phyloP scores from a whole-genome alignment of 139 green algal species.

The Coelastrella sp. region DNA sequence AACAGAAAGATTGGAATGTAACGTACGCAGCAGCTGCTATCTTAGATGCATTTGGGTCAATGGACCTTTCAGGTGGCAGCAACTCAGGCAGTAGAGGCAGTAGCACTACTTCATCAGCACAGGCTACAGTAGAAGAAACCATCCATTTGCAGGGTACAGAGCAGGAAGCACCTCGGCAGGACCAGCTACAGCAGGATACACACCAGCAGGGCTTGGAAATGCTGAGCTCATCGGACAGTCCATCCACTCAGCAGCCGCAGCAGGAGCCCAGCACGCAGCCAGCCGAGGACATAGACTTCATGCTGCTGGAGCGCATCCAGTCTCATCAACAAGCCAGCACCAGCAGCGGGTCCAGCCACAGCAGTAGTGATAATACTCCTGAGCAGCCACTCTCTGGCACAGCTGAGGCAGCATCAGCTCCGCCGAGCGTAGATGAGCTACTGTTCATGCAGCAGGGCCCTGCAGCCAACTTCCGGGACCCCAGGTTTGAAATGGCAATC shows the following conservation, averaged over 20 bases:
- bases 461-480: slow-evolving; percentile 42
- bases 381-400: too few relatives aligned
- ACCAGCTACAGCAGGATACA: slow-evolving; percentile 7
- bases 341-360: background rate
- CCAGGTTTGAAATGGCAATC: slow-evolving; percentile 21
- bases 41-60: background rate
- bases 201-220: background rate
- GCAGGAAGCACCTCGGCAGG: background rate
- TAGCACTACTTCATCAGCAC: too few relatives aligned
- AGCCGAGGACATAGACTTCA: slow-evolving; percentile 3
- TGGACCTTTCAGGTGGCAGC: background rate
- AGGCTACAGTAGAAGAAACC: too few relatives aligned
- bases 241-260: too few relatives aligned
- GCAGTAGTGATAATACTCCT: slow-evolving; percentile 21
- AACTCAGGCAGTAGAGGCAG: too few relatives aligned
- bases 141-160: background rate
- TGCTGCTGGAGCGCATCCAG: background rate
- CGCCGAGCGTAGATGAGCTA: background rate
- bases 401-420: background rate
- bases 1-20: background rate
- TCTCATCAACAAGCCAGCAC: slow-evolving; percentile 16
- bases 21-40: slow-evolving; percentile 30
- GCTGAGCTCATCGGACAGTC: too few relatives aligned
- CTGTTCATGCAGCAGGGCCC: slow-evolving; percentile 20
- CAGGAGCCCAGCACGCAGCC: too few relatives aligned